phyloP scores from a whole-genome alignment of 2,329 filamentous ascomycete species.

The Graphiopsis chlorocephala region DNA sequence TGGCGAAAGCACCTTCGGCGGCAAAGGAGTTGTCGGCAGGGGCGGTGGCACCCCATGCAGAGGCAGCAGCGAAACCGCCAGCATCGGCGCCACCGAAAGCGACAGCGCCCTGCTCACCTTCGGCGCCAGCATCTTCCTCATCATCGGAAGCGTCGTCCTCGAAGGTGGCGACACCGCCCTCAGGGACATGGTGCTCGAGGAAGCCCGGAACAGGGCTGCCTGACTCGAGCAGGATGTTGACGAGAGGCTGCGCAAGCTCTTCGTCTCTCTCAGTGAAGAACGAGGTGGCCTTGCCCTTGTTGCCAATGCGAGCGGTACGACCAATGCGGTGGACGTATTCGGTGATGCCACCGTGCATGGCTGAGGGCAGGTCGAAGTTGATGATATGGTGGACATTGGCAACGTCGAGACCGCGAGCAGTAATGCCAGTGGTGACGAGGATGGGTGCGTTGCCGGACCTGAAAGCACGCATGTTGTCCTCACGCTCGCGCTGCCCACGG shows the following conservation, averaged over 20 bases:
- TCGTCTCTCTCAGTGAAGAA: slow-evolving; percentile 81
- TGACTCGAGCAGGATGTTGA: slow-evolving; percentile 78
- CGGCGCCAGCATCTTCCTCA: slow-evolving; percentile 30
- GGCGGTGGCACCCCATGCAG: slow-evolving; percentile 22
- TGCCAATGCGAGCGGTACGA: slow-evolving; percentile 90
- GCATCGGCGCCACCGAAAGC: slow-evolving; percentile 4
- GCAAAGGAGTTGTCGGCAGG: slow-evolving; percentile 1
- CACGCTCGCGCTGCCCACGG: slow-evolving; percentile 84
- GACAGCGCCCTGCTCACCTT: slow-evolving; percentile 16
- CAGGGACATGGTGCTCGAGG: slow-evolving; percentile 62
- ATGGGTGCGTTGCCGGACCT: slow-evolving; percentile 72
- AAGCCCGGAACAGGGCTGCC: slow-evolving; percentile 80
- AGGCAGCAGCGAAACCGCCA: slow-evolving; percentile 18
- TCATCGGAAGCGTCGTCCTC: slow-evolving; percentile 56
- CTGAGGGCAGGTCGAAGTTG: slow-evolving; percentile 82
- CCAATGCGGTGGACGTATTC: slow-evolving; percentile 96
- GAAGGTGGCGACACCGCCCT: slow-evolving; percentile 48
- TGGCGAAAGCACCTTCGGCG: not conserved
- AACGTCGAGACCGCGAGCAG: slow-evolving; percentile 85
- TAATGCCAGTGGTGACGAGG: slow-evolving; percentile 80
- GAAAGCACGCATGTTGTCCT: slow-evolving; percentile 75
- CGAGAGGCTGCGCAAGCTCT: slow-evolving; percentile 68
- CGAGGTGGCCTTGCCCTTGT: slow-evolving; percentile 79
- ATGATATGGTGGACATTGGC: slow-evolving; percentile 85
- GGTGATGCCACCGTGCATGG: slow-evolving; percentile 77